These are phyloP conservation scores for Paraglomus brasilianum DNA, from an alignment of 192 early-diverging fungal species.

Conservation along the genomic window DNA sequence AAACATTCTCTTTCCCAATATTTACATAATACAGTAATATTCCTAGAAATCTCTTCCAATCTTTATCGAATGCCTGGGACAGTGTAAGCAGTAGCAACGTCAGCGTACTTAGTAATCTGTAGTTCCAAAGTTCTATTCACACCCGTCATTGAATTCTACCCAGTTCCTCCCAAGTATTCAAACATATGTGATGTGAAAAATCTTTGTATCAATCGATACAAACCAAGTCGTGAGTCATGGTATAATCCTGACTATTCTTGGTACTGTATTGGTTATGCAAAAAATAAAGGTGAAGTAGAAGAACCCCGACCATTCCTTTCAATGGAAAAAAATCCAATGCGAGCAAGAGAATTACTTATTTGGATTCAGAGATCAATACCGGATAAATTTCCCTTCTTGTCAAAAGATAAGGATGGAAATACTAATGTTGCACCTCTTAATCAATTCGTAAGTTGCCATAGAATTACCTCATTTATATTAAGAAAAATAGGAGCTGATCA, in stretches of 20 bases:
- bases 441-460: neutral
- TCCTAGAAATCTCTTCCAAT: no score
- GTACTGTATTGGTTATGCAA: conserved; percentile 9
- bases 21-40: no score
- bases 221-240: neutral
- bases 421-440: neutral
- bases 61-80: no score
- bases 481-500: conserved; percentile 18
- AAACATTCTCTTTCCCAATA: no score
- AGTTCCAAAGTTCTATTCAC: no score
- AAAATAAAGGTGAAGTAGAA: neutral
- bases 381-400: conserved; percentile 5
- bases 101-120: no score
- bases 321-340: conserved; percentile 9
- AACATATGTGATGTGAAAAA: no score
- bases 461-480: conserved; percentile 5
- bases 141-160: no score
- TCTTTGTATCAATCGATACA: conserved; percentile 6
- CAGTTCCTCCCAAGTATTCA: no score
- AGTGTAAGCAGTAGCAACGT: no score
- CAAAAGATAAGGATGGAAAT: conserved; percentile 13
- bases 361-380: conserved; percentile 10
- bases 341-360: conserved; percentile 10
- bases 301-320: neutral
- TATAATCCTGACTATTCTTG: conserved; percentile 20